These are phyloP conservation scores for Cryptosporidium andersoni DNA, from an alignment of 169 alveolate genomes.

Conservation along the genomic window DNA sequence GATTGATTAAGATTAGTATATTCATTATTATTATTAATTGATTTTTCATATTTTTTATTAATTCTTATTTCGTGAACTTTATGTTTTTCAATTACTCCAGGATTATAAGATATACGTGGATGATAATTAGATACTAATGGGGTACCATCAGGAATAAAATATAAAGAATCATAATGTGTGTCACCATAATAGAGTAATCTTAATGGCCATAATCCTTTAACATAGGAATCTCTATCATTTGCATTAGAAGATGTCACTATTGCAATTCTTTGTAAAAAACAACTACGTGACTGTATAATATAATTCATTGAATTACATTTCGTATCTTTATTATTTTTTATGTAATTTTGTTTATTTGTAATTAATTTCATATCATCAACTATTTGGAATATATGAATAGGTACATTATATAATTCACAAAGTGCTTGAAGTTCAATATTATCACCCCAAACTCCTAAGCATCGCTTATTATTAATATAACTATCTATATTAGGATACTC, in stretches of 20 bases:
- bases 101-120: no score
- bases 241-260: no score
- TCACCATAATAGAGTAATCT: constrained; percentile 36
- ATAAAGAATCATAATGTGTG: constrained; percentile 63
- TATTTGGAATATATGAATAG: constrained; percentile 18
- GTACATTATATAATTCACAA: constrained; percentile 60
- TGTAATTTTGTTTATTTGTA: background rate
- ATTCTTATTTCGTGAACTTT: no score
- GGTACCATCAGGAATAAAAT: constrained; percentile 15
- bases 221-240: background rate
- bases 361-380: background rate
- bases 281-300: background rate
- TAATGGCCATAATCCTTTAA: constrained; percentile 14
- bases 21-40: no score
- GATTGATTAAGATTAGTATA: no score
- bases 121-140: no score
- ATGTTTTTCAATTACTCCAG: no score
- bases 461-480: constrained; percentile 75
- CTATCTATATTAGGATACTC: constrained; percentile 82
- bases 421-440: constrained; percentile 81
- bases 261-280: background rate
- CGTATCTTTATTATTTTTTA: background rate
- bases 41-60: no score
- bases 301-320: background rate
- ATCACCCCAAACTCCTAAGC: constrained; percentile 84